Conservation (phyloP, 768 basidiomycete genomes). For the Tulasnella sp. region DNA sequence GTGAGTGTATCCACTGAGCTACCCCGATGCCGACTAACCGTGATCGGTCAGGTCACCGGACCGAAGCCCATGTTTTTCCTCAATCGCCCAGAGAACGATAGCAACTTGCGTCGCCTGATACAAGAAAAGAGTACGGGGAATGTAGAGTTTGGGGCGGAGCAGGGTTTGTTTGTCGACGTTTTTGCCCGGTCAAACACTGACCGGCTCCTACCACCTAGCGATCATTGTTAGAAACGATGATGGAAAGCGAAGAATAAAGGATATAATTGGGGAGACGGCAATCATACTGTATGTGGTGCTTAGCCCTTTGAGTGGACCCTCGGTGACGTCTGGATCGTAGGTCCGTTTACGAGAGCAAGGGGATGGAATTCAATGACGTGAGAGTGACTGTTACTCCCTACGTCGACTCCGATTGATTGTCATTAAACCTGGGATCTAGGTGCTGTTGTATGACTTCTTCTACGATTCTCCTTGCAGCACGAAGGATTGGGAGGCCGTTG, state of each 20-base stretch:
- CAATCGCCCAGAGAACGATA: not conserved
- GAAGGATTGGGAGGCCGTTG: conserved; percentile 49
- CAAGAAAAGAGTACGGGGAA: not conserved
- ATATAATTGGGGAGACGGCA: conserved; percentile 46
- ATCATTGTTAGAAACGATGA: conserved; percentile 54
- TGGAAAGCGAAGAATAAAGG: conserved; percentile 36
- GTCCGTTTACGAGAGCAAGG: conserved; percentile 53
- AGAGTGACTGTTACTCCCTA: not conserved
- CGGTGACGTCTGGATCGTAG: not conserved
- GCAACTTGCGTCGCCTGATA: not conserved
- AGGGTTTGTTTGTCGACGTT: not conserved
- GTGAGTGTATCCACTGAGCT: not conserved
- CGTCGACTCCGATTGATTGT: not conserved
- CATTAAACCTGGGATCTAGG: too few species aligned
- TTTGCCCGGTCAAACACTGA: conserved; percentile 24
- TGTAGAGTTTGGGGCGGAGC: conserved; percentile 12
- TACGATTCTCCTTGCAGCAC: conserved; percentile 42
- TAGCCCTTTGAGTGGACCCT: too few species aligned
- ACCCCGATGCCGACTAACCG: not conserved
- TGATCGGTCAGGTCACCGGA: not conserved
- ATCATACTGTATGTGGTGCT: conserved; percentile 26
- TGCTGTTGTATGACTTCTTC: conserved; percentile 65
- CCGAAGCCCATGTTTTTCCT: conserved; percentile 4
- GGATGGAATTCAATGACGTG: conserved; percentile 55
- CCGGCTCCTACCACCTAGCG: conserved; percentile 50